Conservation (phyloP, 768 basidiomycete species). For the Trametes meyenii region DNA sequence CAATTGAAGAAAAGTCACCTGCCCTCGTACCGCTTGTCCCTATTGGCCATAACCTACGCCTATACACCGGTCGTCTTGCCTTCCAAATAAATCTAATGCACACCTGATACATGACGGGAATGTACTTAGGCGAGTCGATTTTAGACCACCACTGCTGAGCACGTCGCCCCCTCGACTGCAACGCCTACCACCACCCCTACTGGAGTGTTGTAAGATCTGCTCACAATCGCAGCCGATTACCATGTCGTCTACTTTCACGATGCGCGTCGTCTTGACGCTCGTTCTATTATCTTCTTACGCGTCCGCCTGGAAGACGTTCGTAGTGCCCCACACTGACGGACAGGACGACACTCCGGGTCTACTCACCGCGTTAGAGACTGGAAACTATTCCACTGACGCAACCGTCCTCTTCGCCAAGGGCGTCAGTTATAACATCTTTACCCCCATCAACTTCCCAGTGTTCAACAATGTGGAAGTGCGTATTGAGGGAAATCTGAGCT, state of each 20-base stretch:
- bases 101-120: no score
- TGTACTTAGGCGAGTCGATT: no score
- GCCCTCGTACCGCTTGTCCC: no score
- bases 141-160: no score
- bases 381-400: conserved; percentile 37
- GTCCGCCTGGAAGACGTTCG: conserved; percentile 50
- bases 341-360: conserved; percentile 57
- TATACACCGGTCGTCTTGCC: no score
- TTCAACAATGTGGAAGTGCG: conserved; percentile 59
- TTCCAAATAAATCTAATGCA: no score
- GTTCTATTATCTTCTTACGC: conserved; percentile 18
- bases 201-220: no score
- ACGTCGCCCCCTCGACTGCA: no score
- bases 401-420: conserved; percentile 62
- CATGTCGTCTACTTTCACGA: background rate
- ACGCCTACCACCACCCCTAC: no score
- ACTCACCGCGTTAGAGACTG: conserved; percentile 42
- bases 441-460: conserved; percentile 56
- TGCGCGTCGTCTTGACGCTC: background rate
- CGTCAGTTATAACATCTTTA: conserved; percentile 62
- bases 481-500: conserved; percentile 60
- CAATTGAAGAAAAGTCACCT: no score
- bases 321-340: conserved; percentile 51
- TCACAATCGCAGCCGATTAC: no score
- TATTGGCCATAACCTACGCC: no score